Evolutionary conservation across 306 rosid species (phyloP).

Genomic region (Spatholobus suberectus): DNA sequence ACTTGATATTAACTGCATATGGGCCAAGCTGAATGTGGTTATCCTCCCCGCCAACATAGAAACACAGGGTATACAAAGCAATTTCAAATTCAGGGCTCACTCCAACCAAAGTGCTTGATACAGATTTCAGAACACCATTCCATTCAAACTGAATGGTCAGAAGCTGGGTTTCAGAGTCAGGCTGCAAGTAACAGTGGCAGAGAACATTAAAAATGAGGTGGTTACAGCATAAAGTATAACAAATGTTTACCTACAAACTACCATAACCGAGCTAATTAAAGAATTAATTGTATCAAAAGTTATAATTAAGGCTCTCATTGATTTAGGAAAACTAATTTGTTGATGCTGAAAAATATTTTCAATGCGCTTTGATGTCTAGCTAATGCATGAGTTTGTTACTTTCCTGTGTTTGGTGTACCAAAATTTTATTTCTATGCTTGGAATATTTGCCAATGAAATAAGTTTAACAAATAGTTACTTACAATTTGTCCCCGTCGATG

Average conservation of each 20-base stretch:
- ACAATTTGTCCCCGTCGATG: conserved; percentile 76
- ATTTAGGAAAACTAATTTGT: neutral
- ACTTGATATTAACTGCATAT: conserved; percentile 80
- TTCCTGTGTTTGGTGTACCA: conserved; percentile 1
- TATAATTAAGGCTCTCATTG: neutral
- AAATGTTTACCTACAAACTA: conserved; percentile 5
- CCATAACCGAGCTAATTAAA: neutral
- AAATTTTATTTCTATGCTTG: neutral
- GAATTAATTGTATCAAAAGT: neutral
- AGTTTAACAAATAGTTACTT: conserved; percentile 51
- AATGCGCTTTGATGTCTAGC: conserved; percentile 8
- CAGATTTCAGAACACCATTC: conserved; percentile 90
- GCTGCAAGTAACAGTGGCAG: conserved; percentile 63
- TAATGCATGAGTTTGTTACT: neutral
- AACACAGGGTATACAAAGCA: conserved; percentile 88
- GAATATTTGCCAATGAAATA: neutral
- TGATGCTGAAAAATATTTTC: neutral
- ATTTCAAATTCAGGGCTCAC: conserved; percentile 98
- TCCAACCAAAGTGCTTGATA: conserved; percentile 93
- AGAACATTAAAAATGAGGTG: conserved; percentile 32
- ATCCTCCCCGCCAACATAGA: conserved; percentile 76
- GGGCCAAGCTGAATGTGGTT: conserved; percentile 89
- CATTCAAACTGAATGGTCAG: conserved; percentile 93
- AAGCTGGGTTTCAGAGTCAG: conserved; percentile 91
- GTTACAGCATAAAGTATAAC: conserved; percentile 25